phyloP scores from a whole-genome alignment of 345 rosid genomes.

The Syzygium jambos region DNA sequence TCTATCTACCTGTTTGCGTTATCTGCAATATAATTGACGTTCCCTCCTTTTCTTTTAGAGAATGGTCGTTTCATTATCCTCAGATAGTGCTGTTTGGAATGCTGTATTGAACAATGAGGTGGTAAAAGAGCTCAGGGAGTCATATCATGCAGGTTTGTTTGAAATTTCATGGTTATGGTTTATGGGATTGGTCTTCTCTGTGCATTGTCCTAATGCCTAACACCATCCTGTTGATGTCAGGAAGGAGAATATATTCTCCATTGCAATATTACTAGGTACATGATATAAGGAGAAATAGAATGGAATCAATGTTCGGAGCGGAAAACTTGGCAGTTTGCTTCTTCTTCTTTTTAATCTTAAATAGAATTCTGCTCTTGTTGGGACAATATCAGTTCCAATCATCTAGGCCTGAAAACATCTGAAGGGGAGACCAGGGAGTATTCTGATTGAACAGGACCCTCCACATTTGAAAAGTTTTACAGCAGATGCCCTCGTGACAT shows the following conservation, averaged over 20 bases:
- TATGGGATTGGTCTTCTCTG: neutral
- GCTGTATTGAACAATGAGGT: conserved; percentile 73
- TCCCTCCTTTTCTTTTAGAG: conserved; percentile 24
- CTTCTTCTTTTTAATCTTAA: neutral
- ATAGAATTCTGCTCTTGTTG: neutral
- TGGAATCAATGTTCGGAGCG: neutral
- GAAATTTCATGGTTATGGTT: conserved; percentile 1
- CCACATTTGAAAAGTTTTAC: neutral
- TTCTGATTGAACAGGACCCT: neutral
- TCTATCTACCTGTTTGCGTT: neutral
- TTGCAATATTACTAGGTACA: neutral
- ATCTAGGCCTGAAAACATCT: neutral
- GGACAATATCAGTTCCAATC: neutral
- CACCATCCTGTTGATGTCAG: neutral
- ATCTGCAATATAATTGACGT: neutral
- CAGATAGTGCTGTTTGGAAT: conserved; percentile 79
- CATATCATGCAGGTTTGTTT: conserved; percentile 46
- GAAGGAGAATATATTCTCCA: neutral
- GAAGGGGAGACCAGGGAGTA: neutral
- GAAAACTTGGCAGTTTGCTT: neutral
- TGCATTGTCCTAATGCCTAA: neutral
- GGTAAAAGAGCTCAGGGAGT: conserved; percentile 56
- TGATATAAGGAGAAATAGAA: neutral
- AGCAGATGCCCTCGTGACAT: neutral
- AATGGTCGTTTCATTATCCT: conserved; percentile 72